Percentiles rank a stretch among this genome's conserved stretches.
Evolutionary conservation across 805 yeast genomes (phyloP).

Genomic region (Sugiyamaella floridensis): DNA sequence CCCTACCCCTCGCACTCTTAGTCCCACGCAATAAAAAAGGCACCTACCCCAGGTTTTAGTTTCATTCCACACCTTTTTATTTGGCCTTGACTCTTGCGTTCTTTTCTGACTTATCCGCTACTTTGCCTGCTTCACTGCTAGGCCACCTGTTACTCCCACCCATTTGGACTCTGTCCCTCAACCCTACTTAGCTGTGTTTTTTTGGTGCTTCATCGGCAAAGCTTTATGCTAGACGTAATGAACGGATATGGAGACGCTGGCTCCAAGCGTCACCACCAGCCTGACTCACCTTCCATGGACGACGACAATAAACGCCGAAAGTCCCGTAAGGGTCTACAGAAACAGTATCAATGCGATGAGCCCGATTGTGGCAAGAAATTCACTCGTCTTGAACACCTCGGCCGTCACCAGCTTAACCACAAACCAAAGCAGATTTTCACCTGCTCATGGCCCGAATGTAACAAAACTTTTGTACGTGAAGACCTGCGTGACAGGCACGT

Average conservation of each 20-base stretch:
- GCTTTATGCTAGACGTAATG: slow-evolving; percentile 3
- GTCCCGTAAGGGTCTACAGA: slow-evolving; percentile 26
- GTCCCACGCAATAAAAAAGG: not conserved
- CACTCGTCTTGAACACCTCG: slow-evolving; percentile 25
- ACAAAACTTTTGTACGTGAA: slow-evolving; percentile 31
- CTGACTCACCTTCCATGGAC: not conserved
- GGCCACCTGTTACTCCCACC: not conserved
- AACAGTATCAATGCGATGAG: slow-evolving; percentile 24
- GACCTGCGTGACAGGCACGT: slow-evolving; percentile 30
- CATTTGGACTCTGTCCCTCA: not conserved
- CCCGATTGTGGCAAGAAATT: slow-evolving; percentile 23
- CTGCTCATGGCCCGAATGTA: slow-evolving; percentile 30
- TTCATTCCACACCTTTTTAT: not conserved
- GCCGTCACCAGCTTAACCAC: slow-evolving; percentile 27
- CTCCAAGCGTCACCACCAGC: not conserved
- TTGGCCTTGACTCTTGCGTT: not conserved
- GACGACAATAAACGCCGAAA: slow-evolving; percentile 15
- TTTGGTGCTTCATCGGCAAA: not conserved
- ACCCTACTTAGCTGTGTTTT: not conserved
- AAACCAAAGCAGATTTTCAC: slow-evolving; percentile 30
- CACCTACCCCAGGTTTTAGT: not conserved
- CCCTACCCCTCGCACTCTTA: not conserved
- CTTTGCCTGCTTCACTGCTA: not conserved
- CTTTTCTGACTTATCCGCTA: not conserved
- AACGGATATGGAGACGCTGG: not conserved